Conservation (phyloP, 2,329 filamentous ascomycete species). For the Beauveria sp. region DNA sequence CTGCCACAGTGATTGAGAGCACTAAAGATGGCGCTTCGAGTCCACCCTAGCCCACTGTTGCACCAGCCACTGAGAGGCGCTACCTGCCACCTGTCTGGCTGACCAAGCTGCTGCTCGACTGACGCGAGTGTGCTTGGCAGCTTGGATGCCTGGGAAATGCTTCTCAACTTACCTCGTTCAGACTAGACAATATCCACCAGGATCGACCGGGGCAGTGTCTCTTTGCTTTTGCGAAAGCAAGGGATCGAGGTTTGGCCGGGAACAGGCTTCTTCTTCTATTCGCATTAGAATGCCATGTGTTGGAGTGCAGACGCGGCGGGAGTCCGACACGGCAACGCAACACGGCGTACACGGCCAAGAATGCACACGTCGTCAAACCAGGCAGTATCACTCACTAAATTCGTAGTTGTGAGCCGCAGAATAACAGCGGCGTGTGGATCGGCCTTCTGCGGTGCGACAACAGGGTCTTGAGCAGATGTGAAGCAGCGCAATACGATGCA, state of each 20-base stretch:
- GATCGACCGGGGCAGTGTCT: slow-evolving; percentile 19
- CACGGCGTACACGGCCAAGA: neutral
- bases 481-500: slow-evolving; percentile 1
- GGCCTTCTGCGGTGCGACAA: neutral
- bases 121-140: no score
- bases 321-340: neutral
- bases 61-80: neutral
- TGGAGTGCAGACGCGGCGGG: neutral
- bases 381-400: neutral
- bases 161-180: slow-evolving; percentile 1
- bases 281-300: neutral
- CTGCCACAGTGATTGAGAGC: neutral
- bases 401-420: neutral
- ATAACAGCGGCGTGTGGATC: neutral
- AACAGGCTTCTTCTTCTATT: neutral
- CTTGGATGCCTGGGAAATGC: neutral
- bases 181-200: slow-evolving; percentile 18
- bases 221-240: slow-evolving; percentile 3
- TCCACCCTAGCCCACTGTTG: neutral
- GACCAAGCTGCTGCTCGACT: neutral
- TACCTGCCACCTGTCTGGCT: neutral
- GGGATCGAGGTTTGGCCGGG: slow-evolving; percentile 6
- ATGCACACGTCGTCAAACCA: neutral
- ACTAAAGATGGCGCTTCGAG: neutral
- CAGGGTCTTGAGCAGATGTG: neutral